Evolutionary conservation across 129 eudicot species (phyloP).

Genomic region (Daucus carota): DH1_v3.0 NC_030388.2:24510001-24510500

Average conservation of each 20-base stretch:
- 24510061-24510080: background rate
- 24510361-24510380: background rate
- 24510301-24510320: background rate
- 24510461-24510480: background rate
- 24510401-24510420: background rate
- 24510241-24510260: no score
- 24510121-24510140: background rate
- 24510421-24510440: background rate
- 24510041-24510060: background rate
- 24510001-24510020: no score
- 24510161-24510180: background rate
- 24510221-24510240: no score
- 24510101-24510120: background rate
- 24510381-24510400: background rate
- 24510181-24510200: background rate
- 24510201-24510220: background rate
- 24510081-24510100: background rate
- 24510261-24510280: background rate
- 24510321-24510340: background rate
- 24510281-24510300: no score
- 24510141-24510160: background rate
- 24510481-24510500: background rate
- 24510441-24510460: background rate
- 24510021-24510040: no score
- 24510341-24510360: background rate